Conservation (phyloP, 2,329 filamentous ascomycete species). For the Gnomoniopsis smithogilvyi region DNA sequence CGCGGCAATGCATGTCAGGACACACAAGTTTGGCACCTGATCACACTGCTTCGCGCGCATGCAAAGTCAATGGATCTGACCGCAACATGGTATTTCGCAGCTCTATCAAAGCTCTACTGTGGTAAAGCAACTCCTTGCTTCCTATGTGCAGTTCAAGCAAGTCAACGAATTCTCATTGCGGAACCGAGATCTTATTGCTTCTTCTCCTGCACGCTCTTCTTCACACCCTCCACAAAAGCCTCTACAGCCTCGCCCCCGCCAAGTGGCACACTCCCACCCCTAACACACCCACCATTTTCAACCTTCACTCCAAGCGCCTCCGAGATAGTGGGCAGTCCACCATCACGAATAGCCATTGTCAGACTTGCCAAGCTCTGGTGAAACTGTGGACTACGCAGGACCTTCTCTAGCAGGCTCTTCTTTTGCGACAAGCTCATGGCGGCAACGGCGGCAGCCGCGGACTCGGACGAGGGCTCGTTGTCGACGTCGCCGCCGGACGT, state of each 20-base stretch:
- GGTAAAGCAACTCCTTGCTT: background rate
- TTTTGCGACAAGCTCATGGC: conserved; percentile 75
- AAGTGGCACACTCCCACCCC: conserved; percentile 74
- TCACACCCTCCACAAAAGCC: conserved; percentile 87
- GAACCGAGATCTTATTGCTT: conserved; percentile 19
- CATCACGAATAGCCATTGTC: conserved; percentile 84
- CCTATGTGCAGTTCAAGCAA: background rate
- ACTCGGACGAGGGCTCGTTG: conserved; percentile 65
- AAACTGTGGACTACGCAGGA: conserved; percentile 87
- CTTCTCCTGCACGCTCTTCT: conserved; percentile 68
- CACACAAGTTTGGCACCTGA: background rate
- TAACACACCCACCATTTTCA: conserved; percentile 78
- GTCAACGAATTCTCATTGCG: background rate
- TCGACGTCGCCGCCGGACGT: conserved; percentile 44
- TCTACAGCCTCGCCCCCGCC: conserved; percentile 87
- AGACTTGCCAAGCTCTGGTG: conserved; percentile 80
- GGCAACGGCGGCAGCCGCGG: conserved; percentile 69
- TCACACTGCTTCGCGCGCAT: background rate
- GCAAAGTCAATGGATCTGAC: background rate
- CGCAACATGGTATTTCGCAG: background rate
- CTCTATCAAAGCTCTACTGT: background rate
- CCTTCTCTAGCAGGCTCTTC: conserved; percentile 73
- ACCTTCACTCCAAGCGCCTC: conserved; percentile 81
- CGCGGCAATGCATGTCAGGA: background rate
- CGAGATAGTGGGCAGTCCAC: conserved; percentile 83